phyloP scores from a whole-genome alignment of 2,329 filamentous ascomycete species.

The Sporothrix brasiliensis region DNA sequence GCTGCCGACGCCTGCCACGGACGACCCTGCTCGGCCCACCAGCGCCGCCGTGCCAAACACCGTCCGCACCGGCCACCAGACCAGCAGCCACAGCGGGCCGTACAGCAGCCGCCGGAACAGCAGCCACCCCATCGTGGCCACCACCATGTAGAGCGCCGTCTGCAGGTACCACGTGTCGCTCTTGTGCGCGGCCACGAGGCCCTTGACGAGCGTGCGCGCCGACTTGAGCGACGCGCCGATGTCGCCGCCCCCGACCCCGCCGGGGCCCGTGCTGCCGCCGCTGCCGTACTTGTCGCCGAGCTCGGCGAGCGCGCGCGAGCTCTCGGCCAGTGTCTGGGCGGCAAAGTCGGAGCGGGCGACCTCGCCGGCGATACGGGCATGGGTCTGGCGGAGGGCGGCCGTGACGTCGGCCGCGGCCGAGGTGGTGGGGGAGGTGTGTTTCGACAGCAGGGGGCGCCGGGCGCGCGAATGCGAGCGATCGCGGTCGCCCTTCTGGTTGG shows the following conservation, averaged over 20 bases:
- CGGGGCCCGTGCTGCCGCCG: constrained; percentile 54
- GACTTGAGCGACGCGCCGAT: constrained; percentile 76
- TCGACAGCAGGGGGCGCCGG: constrained; percentile 43
- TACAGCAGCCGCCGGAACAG: constrained; percentile 83
- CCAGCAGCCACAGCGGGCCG: constrained; percentile 85
- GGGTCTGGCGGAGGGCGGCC: constrained; percentile 77
- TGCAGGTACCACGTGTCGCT: constrained; percentile 98
- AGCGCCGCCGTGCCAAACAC: constrained; percentile 56
- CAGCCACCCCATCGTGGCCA: constrained; percentile 79
- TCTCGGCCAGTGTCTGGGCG: constrained; percentile 82
- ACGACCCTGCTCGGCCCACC: constrained; percentile 49
- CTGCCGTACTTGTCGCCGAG: constrained; percentile 80
- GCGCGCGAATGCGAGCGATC: background rate
- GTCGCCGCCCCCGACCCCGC: constrained; percentile 63
- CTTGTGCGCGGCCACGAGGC: constrained; percentile 84
- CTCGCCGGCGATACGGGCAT: constrained; percentile 83
- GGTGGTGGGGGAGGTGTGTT: constrained; percentile 67
- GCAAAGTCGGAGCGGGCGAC: constrained; percentile 86
- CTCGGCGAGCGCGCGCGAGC: constrained; percentile 77
- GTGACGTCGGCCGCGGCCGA: constrained; percentile 84
- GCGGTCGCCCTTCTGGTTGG: background rate
- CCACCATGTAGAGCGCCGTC: constrained; percentile 80
- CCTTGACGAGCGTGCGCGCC: constrained; percentile 74
- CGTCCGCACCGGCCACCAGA: constrained; percentile 68
- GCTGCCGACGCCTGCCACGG: constrained; percentile 37